Evolutionary conservation across 2,329 filamentous ascomycete species (phyloP), one percentile per base, ranked within the genome.

Genomic region (Fusarium sp.): DNA sequence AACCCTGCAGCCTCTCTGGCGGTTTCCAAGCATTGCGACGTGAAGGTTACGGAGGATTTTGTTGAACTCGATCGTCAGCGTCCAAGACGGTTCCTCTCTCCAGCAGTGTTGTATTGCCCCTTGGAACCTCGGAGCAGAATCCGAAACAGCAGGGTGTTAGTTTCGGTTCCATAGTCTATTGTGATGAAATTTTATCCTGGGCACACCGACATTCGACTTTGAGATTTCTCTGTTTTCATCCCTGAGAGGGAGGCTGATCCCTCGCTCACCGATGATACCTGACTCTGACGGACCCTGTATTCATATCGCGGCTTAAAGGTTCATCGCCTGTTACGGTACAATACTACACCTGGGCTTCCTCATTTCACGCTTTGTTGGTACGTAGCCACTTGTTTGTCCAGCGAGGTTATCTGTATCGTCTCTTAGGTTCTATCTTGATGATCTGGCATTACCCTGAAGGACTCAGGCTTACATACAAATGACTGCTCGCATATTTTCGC

Each of bases 121-220:
- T 23, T 67, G 54, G 46, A 54, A 40, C 42, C 27, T 47, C 36
- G 33, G 54, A 42, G 54, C 25, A 35, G 31, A 23, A 46, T 21
- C 64, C 56, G 59, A 51, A 66, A 23, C 39, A 51, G 29, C 55
- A 65, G 43, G 35, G 50, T 48, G 36, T 42, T 53, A 18, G 37
- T 52, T 59, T 62, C 55, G 60, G 55, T n/a, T 46, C 55, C 29
- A 36, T 18, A 35, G 11, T 27, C 53, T 20, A 27, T 40, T 51
- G 17, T 46, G 31, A 31, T 42, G 17, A 31, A 42, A 58, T 29
- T 48, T 62, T 51, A 39, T 33, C 43, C 18, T 41, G 49, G 27
- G 13, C 51, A 69, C 66, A 68, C 66, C 66, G 66, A 69, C 66
- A 66, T 68, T 68, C 56, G 48, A 37, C 49, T 33, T 58, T 51